Base-by-base conservation (phyloP, 129 eudicot species). In the sunflower (Helianthus annuus) region DNA sequence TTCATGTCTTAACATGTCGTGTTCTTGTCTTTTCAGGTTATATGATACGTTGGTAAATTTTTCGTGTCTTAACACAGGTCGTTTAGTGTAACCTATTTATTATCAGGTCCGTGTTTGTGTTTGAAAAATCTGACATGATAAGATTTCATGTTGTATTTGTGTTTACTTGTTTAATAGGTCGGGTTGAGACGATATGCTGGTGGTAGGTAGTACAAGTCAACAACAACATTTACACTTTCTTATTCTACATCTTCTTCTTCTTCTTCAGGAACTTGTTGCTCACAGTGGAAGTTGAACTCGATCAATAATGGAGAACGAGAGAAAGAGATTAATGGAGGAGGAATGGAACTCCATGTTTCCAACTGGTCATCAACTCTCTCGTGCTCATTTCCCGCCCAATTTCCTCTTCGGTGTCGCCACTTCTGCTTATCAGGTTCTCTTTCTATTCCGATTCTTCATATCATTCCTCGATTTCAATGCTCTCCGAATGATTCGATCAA, bases 361-460 rank as follows among this genome's bases (percentile, higher is more conserved):
- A 61, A 40, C 48, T 49, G 4, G 45, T 14, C 76, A 62, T 19
- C 72, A 73, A 14, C 53, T 85, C 39, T 77, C 79, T 32, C 81
- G 81, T 19, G 48, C 67, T 15, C 64, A 85, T 51, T 88, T 88
- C 56, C 91, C 96, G 39, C 72, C 88, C 10, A 58, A 78, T 36
- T 88, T 88, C 80, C 80, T 81, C 78, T 88, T 88, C 46, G 96
- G 96, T 15, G 87, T 73, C 75, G 96, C 96, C 52, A 88, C 96
- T 70, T 81, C 96, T 53, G 91, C 96, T 73, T 88, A 78, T 78
- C 96, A 88, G 96, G 96, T 85, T 10, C 3, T 44, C 7, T 12
- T 63, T 49, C n/a, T 9, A 10, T 46, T 27, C 42, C 27, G 36
- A 36, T 64, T 56, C 29, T 14, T 44, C 10, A 15, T 52, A 19